These are phyloP conservation scores for Lagenidium sp. DNA, from an alignment of 352 stramenopile species.

Conservation along the genomic window DNA sequence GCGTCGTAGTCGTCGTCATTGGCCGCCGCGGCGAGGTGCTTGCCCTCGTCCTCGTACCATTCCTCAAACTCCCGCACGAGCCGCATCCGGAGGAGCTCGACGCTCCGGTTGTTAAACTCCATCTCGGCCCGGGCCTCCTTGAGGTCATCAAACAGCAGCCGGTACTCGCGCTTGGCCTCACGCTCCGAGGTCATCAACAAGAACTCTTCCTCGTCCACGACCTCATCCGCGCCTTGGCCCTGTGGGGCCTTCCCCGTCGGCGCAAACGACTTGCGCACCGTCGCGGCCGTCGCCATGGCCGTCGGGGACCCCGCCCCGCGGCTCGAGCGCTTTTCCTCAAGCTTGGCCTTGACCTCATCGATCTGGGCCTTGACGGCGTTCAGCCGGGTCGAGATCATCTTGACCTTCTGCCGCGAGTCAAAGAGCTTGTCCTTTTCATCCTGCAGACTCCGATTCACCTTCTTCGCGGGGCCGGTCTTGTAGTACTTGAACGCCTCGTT, in stretches of 20 bases:
- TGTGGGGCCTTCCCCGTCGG: not conserved
- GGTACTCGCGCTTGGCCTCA: slow-evolving; percentile 82
- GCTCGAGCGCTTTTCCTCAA: slow-evolving; percentile 58
- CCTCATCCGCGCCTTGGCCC: slow-evolving; percentile 35
- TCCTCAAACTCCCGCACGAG: slow-evolving; percentile 81
- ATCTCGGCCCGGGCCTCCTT: slow-evolving; percentile 73
- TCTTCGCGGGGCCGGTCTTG: slow-evolving; percentile 37
- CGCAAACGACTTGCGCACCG: not conserved
- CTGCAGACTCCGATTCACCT: slow-evolving; percentile 45
- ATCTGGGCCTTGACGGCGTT: slow-evolving; percentile 78
- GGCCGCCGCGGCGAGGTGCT: slow-evolving; percentile 17
- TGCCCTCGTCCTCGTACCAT: slow-evolving; percentile 60
- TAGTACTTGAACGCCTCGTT: slow-evolving; percentile 71
- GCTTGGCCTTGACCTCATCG: slow-evolving; percentile 39
- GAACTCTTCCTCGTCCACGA: slow-evolving; percentile 92
- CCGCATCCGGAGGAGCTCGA: slow-evolving; percentile 66
- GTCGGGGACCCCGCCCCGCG: not conserved
- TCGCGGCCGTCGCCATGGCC: not conserved
- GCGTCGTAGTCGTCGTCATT: slow-evolving; percentile 21
- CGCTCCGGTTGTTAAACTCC: slow-evolving; percentile 48
- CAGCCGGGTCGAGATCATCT: slow-evolving; percentile 58
- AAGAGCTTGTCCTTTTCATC: slow-evolving; percentile 72
- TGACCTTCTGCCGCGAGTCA: slow-evolving; percentile 60
- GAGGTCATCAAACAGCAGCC: slow-evolving; percentile 72
- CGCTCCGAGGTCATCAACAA: slow-evolving; percentile 76